Evolutionary conservation across 78 protist genomes (phyloP).

Genomic region (slime mould (Dictyostelium discoideum)): dicty_2.7 NC_007088.5:5869501-5870000

Average conservation of each 20-base stretch:
- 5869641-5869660: constrained; percentile 74
- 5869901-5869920: constrained; percentile 35
- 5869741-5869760: constrained; percentile 50
- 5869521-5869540: constrained; percentile 49
- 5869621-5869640: constrained; percentile 28
- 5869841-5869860: constrained; percentile 86
- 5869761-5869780: constrained; percentile 75
- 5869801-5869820: constrained; percentile 83
- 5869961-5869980: not conserved
- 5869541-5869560: constrained; percentile 57
- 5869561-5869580: constrained; percentile 77
- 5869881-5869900: constrained; percentile 66
- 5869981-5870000: constrained; percentile 19
- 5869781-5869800: constrained; percentile 62
- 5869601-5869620: constrained; percentile 46
- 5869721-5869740: not conserved
- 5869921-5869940: constrained; percentile 41
- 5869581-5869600: constrained; percentile 79
- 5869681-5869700: not conserved
- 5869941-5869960: constrained; percentile 17
- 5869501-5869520: constrained; percentile 19
- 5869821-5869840: constrained; percentile 81
- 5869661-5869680: constrained; percentile 38
- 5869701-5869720: not conserved
- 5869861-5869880: constrained; percentile 78